Evolutionary conservation across 495 filamentous ascomycete species (phyloP).

Genomic region (Tuber umbilicatum): DNA sequence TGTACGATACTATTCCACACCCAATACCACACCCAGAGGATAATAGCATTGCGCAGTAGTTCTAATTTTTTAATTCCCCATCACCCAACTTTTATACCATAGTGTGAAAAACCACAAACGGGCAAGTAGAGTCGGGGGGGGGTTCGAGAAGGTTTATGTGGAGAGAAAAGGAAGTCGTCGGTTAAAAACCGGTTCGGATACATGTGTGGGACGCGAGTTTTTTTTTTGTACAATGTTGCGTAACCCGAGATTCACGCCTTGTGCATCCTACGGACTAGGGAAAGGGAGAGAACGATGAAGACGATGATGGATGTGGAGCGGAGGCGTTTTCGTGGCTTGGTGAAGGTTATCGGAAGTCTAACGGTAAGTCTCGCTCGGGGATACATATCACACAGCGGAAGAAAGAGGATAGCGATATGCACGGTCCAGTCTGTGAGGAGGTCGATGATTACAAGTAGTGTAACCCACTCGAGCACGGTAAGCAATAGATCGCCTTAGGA

Average conservation of each 20-base stretch:
- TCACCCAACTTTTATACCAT: neutral
- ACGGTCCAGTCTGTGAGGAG: neutral
- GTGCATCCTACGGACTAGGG: neutral
- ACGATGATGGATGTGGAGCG: neutral
- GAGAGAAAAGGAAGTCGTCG: neutral
- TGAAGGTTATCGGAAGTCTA: neutral
- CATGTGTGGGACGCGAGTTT: neutral
- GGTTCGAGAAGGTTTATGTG: neutral
- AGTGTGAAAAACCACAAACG: neutral
- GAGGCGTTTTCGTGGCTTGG: conserved; percentile 3
- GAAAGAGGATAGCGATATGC: neutral
- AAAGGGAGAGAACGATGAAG: neutral
- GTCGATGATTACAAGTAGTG: too few species aligned
- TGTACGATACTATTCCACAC: too few species aligned
- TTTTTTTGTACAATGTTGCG: neutral
- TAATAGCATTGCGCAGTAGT: neutral
- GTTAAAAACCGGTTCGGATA: neutral
- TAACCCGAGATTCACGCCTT: neutral
- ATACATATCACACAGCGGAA: too few species aligned
- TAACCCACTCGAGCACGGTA: too few species aligned
- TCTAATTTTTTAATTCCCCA: neutral
- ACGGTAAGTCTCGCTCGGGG: neutral
- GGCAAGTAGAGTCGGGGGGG: neutral
- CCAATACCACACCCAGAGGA: neutral
- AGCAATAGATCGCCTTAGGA: neutral